Conservation (phyloP, 306 rosid species). For the Ochetophila trinervis region DNA sequence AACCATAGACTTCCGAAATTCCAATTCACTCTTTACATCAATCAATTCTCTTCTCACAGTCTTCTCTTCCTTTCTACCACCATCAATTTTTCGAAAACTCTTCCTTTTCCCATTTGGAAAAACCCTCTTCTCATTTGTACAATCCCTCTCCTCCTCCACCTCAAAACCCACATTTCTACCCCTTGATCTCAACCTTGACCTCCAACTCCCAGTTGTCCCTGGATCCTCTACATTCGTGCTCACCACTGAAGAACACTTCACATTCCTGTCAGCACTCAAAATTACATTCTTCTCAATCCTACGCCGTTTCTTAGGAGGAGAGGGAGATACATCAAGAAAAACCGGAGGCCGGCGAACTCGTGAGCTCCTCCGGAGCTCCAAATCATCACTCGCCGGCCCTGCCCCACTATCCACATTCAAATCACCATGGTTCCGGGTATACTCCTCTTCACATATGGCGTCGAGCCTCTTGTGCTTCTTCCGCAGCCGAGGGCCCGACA, state of each 20-base stretch:
- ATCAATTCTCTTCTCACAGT: conserved; percentile 25
- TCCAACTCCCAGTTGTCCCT: conserved; percentile 44
- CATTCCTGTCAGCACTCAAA: conserved; percentile 31
- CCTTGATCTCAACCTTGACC: conserved; percentile 66
- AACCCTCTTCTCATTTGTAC: conserved; percentile 46
- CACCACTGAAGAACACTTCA: conserved; percentile 18
- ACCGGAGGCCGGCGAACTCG: conserved; percentile 78
- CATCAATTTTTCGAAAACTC: conserved; percentile 42
- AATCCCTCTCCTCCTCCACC: conserved; percentile 35
- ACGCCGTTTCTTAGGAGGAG: conserved; percentile 60
- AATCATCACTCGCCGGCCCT: conserved; percentile 28
- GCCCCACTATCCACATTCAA: conserved; percentile 37
- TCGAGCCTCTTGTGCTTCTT: conserved; percentile 93
- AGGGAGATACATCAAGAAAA: conserved; percentile 76
- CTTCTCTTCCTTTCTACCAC: conserved; percentile 23
- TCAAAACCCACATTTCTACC: conserved; percentile 30
- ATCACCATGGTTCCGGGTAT: conserved; percentile 61
- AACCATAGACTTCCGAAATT: conserved; percentile 39
- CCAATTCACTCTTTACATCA: conserved; percentile 40
- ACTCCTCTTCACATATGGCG: conserved; percentile 82
- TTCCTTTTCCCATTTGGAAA: conserved; percentile 54
- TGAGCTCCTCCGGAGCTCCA: conserved; percentile 70
- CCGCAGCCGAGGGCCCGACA: conserved; percentile 58
- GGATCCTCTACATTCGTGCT: conserved; percentile 19
- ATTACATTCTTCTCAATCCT: conserved; percentile 35